Evolutionary conservation across 441 rosid genomes (phyloP).

Genomic region (Erodium trifolium): DNA sequence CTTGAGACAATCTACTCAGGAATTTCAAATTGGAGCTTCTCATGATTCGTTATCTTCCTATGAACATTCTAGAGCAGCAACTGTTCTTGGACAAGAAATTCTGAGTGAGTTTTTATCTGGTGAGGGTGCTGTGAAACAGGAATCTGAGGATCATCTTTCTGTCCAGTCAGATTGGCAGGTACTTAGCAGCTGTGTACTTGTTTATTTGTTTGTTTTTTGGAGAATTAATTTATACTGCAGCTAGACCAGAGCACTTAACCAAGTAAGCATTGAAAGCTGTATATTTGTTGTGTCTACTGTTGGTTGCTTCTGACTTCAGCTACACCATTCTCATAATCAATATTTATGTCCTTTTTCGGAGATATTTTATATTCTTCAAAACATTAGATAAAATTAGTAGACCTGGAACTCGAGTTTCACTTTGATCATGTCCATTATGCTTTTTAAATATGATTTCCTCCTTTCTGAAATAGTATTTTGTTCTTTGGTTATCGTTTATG

Average conservation of each 20-base stretch:
- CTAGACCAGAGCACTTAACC: too few relatives aligned
- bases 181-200: slow-evolving; percentile 13
- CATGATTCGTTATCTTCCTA: slow-evolving; percentile 25
- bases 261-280: not conserved
- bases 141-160: slow-evolving; percentile 33
- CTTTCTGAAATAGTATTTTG: too few relatives aligned
- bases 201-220: too few relatives aligned
- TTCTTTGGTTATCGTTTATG: too few relatives aligned
- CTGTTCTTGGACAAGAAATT: slow-evolving; percentile 31
- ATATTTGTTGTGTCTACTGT: slow-evolving; percentile 1
- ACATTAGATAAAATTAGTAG: not conserved
- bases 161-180: slow-evolving; percentile 72
- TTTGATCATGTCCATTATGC: too few relatives aligned
- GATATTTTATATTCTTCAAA: not conserved
- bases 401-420: not conserved
- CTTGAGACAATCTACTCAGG: slow-evolving; percentile 35
- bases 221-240: too few relatives aligned
- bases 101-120: slow-evolving; percentile 30
- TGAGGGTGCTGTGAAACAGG: slow-evolving; percentile 29
- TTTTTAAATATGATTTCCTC: too few relatives aligned
- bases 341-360: not conserved
- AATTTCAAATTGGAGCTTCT: slow-evolving; percentile 30
- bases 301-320: not conserved
- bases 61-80: slow-evolving; percentile 28
- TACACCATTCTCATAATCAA: not conserved